Evolutionary conservation across 75 land plant species (phyloP).

Genomic region (Cunninghamia lanceolata): DNA sequence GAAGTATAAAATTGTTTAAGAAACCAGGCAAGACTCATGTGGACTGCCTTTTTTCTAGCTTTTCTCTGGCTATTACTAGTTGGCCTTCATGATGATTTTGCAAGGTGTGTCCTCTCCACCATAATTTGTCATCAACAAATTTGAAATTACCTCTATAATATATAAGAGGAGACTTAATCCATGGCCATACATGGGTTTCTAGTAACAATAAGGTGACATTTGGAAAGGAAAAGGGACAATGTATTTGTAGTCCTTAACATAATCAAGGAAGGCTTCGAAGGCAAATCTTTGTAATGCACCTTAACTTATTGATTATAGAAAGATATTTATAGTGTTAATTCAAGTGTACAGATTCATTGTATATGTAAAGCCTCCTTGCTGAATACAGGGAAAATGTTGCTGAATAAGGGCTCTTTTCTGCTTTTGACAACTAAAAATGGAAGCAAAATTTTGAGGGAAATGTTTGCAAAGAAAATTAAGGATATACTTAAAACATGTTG

Average conservation of each 20-base stretch:
- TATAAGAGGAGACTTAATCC: neutral
- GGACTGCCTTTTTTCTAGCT: neutral
- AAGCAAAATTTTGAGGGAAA: no score
- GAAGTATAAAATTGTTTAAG: slow-evolving; percentile 45
- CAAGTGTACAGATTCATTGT: neutral
- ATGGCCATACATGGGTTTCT: neutral
- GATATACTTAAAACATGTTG: no score
- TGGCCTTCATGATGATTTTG: neutral
- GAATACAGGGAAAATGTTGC: neutral
- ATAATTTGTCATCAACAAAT: neutral
- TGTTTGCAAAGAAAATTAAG: no score
- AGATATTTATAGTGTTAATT: neutral
- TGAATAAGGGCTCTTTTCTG: neutral
- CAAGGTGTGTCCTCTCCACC: neutral
- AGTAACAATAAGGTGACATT: neutral
- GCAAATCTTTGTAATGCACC: no score
- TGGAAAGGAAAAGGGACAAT: neutral
- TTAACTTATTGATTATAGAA: no score
- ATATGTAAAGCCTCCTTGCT: neutral
- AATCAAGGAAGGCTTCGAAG: no score
- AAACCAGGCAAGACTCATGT: neutral
- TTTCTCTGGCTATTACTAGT: neutral
- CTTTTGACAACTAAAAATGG: neutral
- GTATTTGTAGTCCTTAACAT: neutral
- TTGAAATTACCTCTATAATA: neutral